Base-by-base conservation (phyloP, 2,329 filamentous ascomycete genomes). In the Tolypocladium guangdongense region DNA sequence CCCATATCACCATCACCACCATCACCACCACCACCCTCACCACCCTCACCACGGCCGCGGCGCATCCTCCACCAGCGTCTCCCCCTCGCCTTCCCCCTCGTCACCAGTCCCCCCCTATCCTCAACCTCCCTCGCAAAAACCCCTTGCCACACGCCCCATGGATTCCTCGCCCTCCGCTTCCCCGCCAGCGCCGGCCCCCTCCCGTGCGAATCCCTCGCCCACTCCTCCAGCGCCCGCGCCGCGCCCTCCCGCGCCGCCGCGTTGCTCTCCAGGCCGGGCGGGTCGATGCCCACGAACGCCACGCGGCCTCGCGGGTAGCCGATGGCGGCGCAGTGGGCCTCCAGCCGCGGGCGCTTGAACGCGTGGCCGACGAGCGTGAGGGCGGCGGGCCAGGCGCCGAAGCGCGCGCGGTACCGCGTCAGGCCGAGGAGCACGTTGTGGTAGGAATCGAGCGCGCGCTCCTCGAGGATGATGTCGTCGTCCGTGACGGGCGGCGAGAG, bases 401-500 rank as follows among this genome's bases (percentile, higher is more conserved):
- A 69, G 12, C 59, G 61, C 38, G 64, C 56, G 56, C 71, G 70
- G 62, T 81, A 82, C 37, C 70, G 64, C 18, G 74, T 60, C 3
- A 95, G 73, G 14, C 86, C 86, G 65, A 91, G 90, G 18, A 95
- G 70, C 6, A 96, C 71, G 64, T 96, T 96, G 64, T 90, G 85
- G 63, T 89, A 92, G 2, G 87, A 92, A 68, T 96, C 91, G 1
- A 92, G 82, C 0, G 91, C 89, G 52, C 80, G 76, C 10, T 84
- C 78, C 64, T 96, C 90, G 2, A 81, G 63, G 0, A 81, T 64
- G 20, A 89, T 71, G 8, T 52, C 55, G 22, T 54, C 18, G 1
- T 24, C n/a, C 1, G 52, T 43, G 2, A 56, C 46, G 3, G 48
- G 47, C 16, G 58, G 47, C 2, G 64, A 53, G 7, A 75, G 51